These are phyloP conservation scores for Candida tibetensis DNA, from an alignment of 805 yeast genomes.

Conservation along the genomic window DNA sequence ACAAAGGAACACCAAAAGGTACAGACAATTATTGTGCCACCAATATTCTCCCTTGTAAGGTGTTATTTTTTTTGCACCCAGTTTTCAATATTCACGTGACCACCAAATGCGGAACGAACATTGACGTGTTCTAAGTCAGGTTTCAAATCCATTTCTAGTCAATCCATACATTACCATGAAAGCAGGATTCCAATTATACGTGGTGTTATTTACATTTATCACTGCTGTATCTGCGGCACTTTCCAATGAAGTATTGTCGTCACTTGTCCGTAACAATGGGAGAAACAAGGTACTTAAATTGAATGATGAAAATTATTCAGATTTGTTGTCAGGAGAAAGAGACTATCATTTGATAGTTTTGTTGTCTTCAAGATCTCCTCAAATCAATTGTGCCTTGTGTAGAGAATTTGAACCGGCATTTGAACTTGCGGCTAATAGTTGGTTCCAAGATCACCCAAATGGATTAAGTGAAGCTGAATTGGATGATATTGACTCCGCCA, in stretches of 20 bases:
- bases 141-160: neutral
- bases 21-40: no score
- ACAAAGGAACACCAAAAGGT: no score
- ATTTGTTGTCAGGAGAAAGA: conserved; percentile 58
- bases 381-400: conserved; percentile 78
- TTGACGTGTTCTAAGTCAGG: neutral
- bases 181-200: conserved; percentile 3
- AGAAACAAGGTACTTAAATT: conserved; percentile 18
- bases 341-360: conserved; percentile 65
- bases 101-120: neutral
- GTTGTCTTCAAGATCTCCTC: conserved; percentile 71
- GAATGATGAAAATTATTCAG: conserved; percentile 59
- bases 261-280: conserved; percentile 15
- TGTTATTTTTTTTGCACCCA: no score
- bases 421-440: conserved; percentile 57
- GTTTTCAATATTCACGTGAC: no score
- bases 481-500: conserved; percentile 28
- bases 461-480: conserved; percentile 35
- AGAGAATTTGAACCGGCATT: conserved; percentile 63
- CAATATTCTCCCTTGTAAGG: no score
- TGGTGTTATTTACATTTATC: conserved; percentile 12
- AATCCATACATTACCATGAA: neutral
- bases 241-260: conserved; percentile 21
- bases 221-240: conserved; percentile 21
- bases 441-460: conserved; percentile 51